Evolutionary conservation across 176 grass and related monocot species (phyloP).

Genomic region (Ananas comosus): DNA sequence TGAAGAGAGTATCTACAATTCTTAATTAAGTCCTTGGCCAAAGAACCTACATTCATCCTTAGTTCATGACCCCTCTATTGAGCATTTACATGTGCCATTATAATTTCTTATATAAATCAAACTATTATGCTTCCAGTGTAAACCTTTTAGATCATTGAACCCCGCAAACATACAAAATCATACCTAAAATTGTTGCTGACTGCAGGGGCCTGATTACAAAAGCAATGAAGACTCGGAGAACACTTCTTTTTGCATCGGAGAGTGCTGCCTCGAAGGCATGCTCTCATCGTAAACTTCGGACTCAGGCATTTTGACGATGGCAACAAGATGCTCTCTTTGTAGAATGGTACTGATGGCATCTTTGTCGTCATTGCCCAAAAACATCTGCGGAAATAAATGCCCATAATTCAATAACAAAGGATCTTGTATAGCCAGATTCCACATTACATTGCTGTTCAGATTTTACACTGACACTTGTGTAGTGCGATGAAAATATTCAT

Average conservation of each 20-base stretch:
- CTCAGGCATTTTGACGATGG: neutral
- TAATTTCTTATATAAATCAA: neutral
- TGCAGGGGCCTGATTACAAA: neutral
- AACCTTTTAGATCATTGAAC: neutral
- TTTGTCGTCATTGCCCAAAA: neutral
- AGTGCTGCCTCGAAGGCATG: neutral
- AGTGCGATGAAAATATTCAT: neutral
- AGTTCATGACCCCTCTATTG: too few species aligned
- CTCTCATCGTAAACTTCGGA: neutral
- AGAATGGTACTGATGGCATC: constrained; percentile 8
- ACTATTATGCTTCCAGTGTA: neutral
- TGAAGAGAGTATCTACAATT: too few species aligned
- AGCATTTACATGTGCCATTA: too few species aligned
- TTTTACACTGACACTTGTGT: too few species aligned
- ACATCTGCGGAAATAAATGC: constrained; percentile 1
- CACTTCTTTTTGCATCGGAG: neutral
- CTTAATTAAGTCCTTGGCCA: too few species aligned
- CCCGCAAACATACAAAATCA: neutral
- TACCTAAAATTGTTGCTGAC: constrained; percentile 10
- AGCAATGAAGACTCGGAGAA: neutral
- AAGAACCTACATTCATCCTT: too few species aligned
- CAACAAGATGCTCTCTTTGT: neutral
- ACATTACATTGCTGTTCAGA: too few species aligned
- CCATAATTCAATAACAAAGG: too few species aligned
- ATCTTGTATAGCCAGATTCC: too few species aligned